A percentile compares a stretch with the other conserved stretches of the same genome.
Evolutionary conservation across 2,329 filamentous ascomycete genomes (phyloP).

Genomic region (Lasiodiplodia hormozganensis): DNA sequence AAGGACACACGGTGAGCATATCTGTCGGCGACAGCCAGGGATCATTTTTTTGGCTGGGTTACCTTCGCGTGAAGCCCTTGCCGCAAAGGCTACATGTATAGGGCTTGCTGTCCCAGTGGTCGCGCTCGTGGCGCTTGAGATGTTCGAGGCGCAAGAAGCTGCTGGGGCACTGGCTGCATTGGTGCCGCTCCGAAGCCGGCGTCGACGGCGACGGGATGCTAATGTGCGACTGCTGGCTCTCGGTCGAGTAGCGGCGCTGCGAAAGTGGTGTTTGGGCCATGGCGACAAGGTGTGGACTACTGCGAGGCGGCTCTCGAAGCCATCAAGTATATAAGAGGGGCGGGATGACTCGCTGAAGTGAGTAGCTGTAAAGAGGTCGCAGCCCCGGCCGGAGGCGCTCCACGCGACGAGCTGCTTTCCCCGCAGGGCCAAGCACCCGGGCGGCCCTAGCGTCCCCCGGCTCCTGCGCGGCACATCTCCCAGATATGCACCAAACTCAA

Average conservation of each 20-base stretch:
- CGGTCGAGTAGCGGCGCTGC: slow-evolving; percentile 19
- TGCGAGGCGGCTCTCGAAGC: slow-evolving; percentile 8
- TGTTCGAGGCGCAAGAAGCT: slow-evolving; percentile 51
- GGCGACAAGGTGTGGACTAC: not conserved
- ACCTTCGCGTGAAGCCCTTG: slow-evolving; percentile 52
- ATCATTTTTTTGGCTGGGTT: slow-evolving; percentile 23
- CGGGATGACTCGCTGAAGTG: slow-evolving; percentile 8
- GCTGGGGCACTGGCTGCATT: slow-evolving; percentile 39
- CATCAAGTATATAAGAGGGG: slow-evolving; percentile 11
- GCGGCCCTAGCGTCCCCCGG: too few relatives aligned
- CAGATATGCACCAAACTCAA: not conserved
- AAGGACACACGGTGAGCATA: slow-evolving; percentile 6
- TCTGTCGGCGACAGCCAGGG: not conserved
- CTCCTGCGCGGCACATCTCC: not conserved
- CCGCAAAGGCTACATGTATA: slow-evolving; percentile 50
- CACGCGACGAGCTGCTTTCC: slow-evolving; percentile 5
- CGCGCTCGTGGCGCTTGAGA: slow-evolving; percentile 50
- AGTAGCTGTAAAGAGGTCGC: slow-evolving; percentile 12
- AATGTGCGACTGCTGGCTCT: slow-evolving; percentile 20
- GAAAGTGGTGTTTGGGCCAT: slow-evolving; percentile 10
- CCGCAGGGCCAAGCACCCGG: not conserved
- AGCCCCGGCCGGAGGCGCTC: slow-evolving; percentile 9
- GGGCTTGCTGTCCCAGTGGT: slow-evolving; percentile 50
- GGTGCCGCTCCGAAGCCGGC: slow-evolving; percentile 21
- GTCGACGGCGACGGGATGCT: slow-evolving; percentile 21